phyloP scores from a whole-genome alignment of 805 yeast genomes.

The Wickerhamomyces queroliae region DNA sequence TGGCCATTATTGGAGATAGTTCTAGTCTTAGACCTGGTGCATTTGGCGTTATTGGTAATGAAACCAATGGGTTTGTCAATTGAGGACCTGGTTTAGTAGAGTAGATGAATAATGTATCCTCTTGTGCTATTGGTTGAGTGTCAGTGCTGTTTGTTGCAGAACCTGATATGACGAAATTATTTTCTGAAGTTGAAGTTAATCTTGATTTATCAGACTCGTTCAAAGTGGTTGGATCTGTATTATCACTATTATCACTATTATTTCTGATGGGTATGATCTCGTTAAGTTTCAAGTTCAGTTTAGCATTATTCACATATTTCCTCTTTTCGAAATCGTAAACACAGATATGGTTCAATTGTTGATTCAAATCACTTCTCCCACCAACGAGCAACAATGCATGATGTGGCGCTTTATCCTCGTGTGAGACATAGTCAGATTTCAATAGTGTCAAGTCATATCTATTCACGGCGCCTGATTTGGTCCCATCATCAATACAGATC shows the following conservation, averaged over 20 bases:
- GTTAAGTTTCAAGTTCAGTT: conserved; percentile 17
- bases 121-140: conserved; percentile 3
- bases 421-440: conserved; percentile 30
- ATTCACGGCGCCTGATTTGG: conserved; percentile 27
- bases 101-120: conserved; percentile 15
- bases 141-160: conserved; percentile 4
- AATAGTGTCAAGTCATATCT: conserved; percentile 53
- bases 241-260: conserved; percentile 2
- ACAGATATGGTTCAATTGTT: conserved; percentile 27
- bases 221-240: conserved; percentile 10
- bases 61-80: conserved; percentile 24
- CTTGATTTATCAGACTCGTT: not conserved
- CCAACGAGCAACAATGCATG: conserved; percentile 50
- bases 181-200: conserved; percentile 12
- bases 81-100: conserved; percentile 10
- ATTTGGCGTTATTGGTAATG: conserved; percentile 26
- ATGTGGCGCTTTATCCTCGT: conserved; percentile 33
- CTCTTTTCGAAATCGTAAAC: conserved; percentile 41
- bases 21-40: conserved; percentile 27
- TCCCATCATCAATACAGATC: conserved; percentile 43
- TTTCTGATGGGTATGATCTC: conserved; percentile 10
- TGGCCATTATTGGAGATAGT: conserved; percentile 14
- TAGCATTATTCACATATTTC: conserved; percentile 14
- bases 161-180: conserved; percentile 15
- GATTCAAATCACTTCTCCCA: conserved; percentile 34